Base-by-base conservation (phyloP, 441 rosid genomes). In the Codiaeum variegatum region DNA sequence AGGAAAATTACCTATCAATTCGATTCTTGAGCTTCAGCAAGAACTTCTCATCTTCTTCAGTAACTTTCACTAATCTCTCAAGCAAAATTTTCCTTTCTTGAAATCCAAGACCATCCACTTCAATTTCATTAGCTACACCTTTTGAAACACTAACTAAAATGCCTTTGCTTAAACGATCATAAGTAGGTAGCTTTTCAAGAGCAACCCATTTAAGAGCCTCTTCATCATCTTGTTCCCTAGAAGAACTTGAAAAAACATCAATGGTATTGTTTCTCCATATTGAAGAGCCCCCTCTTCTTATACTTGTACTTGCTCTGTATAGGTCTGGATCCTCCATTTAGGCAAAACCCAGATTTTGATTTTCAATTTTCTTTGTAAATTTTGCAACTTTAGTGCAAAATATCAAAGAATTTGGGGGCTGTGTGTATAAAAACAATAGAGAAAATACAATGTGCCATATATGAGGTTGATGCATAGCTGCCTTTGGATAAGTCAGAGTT, bases 161-260 rank as follows among this genome's bases (percentile, higher is more conserved):
- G 8, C 93, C 93, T 80, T 82, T 88, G 78, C 83, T 86, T 13
- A 88, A 47, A 56, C 93, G 88, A 63, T 78, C 85, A 54, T 70
- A 83, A 15, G 96, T 90, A 3, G 93, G 93, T 26, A 88, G 83
- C 70, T 71, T 88, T 82, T 88, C 89, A 13, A 90, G 51, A 12
- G 87, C 86, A 34, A 91, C 93, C 92, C 93, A 88, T 80, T 56
- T 87, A 38, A 88, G 80, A 72, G 89, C 96, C 61, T 90, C 93
- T 67, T 90, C 95, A 1, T 88, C 93, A 55, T 90, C 87, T 69
- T 85, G 90, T 2, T 79, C 82, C 28, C 88, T 47, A 12, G 85
- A 83, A 0, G 90, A 83, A 49, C 80, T 80, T 31, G 93, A 87
- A 70, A 84, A 88, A 11, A 56, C 77, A 19, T 82, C 89, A 51